Evolutionary conservation across 2,329 filamentous ascomycete genomes (phyloP), one percentile per base, ranked within the genome.

Genomic region (Hymenoscyphus infarciens): DNA sequence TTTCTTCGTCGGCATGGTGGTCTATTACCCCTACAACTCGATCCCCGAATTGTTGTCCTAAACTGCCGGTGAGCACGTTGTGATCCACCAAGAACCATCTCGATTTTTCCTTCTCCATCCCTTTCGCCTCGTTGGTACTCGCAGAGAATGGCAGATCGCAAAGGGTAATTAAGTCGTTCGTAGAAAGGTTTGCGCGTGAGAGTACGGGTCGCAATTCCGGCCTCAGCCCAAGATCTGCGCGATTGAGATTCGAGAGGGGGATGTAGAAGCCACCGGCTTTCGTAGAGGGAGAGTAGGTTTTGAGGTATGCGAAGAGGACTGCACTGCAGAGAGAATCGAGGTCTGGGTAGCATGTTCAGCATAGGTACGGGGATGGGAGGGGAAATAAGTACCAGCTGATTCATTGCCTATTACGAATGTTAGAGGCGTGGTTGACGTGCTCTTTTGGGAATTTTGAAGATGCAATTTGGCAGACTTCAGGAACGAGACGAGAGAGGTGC

Each of bases 321-420:
- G 90, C 85, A 31, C 86, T 88, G 74, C 88, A 90, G 68, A 95
- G 83, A 1, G 90, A 93, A 77, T 95, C 91, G 61, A 95, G 86
- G 69, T 95, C 91, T 90, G 6, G 13, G 19, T 16, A 39, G 16
- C 6, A 54, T 56, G 29, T 61, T n/a, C 11, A 35, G 15, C 55
- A 13, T 27, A 15, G 35, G 35, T 16, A n/a, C 1, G 39, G n/a
- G 13, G 27, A 53, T 13, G 19, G 56, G 15, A 27, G 22, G 22
- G 35, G 13, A 27, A 16, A 52, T 42, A 69, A 74, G 66, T 72
- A 85, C 86, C 86, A 61, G 85, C 87, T 25, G 87, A 87, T 74
- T 89, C 87, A 67, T 89, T 89, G 52, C 87, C 87, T 8, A 88
- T 79, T 3, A 89, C 85, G 69, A 89, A 82, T 2, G 82, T 85